Conservation (phyloP, 2,329 filamentous ascomycete species). For the Xylaria multiplex region DNA sequence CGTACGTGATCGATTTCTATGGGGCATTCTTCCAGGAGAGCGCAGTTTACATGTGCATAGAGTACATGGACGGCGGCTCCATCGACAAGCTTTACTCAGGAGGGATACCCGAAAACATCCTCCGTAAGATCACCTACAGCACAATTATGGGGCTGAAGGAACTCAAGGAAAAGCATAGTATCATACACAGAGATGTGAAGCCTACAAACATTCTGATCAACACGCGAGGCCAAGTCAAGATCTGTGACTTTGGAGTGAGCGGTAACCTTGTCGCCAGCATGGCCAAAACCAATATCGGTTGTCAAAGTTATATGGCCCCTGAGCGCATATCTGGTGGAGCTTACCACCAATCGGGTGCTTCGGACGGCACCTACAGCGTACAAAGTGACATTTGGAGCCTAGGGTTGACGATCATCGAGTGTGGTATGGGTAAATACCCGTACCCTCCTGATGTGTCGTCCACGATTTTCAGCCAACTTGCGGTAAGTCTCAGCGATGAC, state of each 20-base stretch:
- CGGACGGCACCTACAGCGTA: slow-evolving; percentile 91
- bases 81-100: slow-evolving; percentile 95
- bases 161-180: slow-evolving; percentile 97
- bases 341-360: slow-evolving; percentile 75
- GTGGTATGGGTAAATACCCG: slow-evolving; percentile 91
- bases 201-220: slow-evolving; percentile 98
- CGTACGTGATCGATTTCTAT: slow-evolving; percentile 98
- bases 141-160: slow-evolving; percentile 92
- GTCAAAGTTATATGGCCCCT: slow-evolving; percentile 99
- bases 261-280: slow-evolving; percentile 97
- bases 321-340: slow-evolving; percentile 92
- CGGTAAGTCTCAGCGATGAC: slow-evolving; percentile 69
- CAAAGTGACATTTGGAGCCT: slow-evolving; percentile 99
- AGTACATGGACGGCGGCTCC: slow-evolving; percentile 98
- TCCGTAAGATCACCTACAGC: slow-evolving; percentile 89
- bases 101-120: slow-evolving; percentile 86
- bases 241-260: slow-evolving; percentile 97
- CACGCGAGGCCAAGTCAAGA: slow-evolving; percentile 90
- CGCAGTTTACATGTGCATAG: slow-evolving; percentile 98
- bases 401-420: slow-evolving; percentile 94
- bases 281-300: slow-evolving; percentile 98
- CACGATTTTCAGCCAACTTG: slow-evolving; percentile 97
- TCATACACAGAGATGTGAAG: slow-evolving; percentile 98
- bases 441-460: slow-evolving; percentile 98
- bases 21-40: slow-evolving; percentile 99